Percentiles rank a stretch among this genome's conserved stretches.
Conservation (phyloP, 805 yeast species). For the Tetrapisispora iriomotensis region DNA sequence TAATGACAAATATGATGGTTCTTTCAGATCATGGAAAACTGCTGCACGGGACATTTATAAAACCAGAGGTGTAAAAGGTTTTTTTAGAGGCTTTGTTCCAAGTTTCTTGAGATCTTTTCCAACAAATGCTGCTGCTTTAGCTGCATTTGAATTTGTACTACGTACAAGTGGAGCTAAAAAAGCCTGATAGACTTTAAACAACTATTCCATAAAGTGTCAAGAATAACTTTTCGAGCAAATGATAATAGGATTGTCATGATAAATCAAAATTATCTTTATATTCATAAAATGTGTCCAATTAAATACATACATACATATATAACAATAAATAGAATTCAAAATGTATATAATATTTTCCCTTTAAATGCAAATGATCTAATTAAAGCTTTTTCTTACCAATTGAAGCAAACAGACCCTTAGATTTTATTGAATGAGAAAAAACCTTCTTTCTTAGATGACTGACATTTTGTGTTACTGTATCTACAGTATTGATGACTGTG, state of each 20-base stretch:
- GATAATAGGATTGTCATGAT: not conserved
- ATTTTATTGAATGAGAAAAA: conserved; percentile 38
- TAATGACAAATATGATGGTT: conserved; percentile 54
- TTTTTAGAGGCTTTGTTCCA: conserved; percentile 85
- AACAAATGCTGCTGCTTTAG: conserved; percentile 94
- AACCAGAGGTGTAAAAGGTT: conserved; percentile 60
- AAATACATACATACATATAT: not conserved
- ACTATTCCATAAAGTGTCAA: no score
- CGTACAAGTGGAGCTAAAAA: conserved; percentile 43
- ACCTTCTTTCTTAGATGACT: conserved; percentile 41
- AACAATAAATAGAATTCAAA: not conserved
- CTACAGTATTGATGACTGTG: conserved; percentile 33
- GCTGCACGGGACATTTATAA: conserved; percentile 44
- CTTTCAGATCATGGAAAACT: conserved; percentile 47
- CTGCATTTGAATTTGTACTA: conserved; percentile 68
- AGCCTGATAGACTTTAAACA: not conserved
- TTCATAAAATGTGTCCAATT: no score
- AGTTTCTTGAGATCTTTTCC: conserved; percentile 95
- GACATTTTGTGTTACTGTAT: conserved; percentile 37
- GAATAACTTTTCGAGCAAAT: not conserved
- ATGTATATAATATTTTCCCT: not conserved
- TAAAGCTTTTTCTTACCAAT: conserved; percentile 41
- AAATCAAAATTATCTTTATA: no score
- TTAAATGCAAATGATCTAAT: no score
- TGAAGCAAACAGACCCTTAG: conserved; percentile 41